Percentiles rank a stretch among this genome's conserved stretches.
Evolutionary conservation across 1,284 basidiomycete species (phyloP).

Genomic region (Ganoderma lingzhi): DNA sequence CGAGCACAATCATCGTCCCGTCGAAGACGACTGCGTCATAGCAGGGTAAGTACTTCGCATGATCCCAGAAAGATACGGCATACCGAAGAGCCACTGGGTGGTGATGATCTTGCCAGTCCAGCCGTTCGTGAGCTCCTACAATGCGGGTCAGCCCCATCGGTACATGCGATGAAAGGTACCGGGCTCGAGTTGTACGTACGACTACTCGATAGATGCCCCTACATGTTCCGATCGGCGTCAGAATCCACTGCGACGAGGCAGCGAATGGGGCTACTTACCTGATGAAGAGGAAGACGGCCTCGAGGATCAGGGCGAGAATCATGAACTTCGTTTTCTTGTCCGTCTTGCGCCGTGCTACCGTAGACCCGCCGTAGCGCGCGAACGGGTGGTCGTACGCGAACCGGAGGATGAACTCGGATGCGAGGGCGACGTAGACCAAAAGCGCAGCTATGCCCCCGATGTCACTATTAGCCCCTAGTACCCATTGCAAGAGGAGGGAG

Average conservation of each 20-base stretch:
- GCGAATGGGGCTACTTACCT: slow-evolving; percentile 26
- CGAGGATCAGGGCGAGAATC: slow-evolving; percentile 46
- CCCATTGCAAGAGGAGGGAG: slow-evolving; percentile 38
- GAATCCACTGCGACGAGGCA: neutral
- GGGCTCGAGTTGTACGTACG: slow-evolving; percentile 31
- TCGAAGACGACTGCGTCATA: slow-evolving; percentile 57
- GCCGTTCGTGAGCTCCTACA: slow-evolving; percentile 53
- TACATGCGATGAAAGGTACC: neutral
- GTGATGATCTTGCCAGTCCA: slow-evolving; percentile 57
- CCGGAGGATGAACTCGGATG: slow-evolving; percentile 55
- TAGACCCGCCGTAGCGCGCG: slow-evolving; percentile 20
- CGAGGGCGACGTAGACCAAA: slow-evolving; percentile 49
- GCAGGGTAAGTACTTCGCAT: neutral
- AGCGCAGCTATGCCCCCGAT: slow-evolving; percentile 51
- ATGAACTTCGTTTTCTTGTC: slow-evolving; percentile 44
- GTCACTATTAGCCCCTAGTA: neutral
- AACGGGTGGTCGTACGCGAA: slow-evolving; percentile 51
- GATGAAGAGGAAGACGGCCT: slow-evolving; percentile 49
- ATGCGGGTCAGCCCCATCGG: neutral
- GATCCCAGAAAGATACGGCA: neutral
- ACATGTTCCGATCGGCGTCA: neutral
- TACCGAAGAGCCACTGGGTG: slow-evolving; percentile 60
- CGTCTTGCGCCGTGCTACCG: slow-evolving; percentile 25
- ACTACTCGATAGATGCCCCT: slow-evolving; percentile 56
- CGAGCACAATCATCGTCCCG: slow-evolving; percentile 61